These are phyloP conservation scores for Boletus huronensis DNA, from an alignment of 768 basidiomycete species.

Conservation along the genomic window DNA sequence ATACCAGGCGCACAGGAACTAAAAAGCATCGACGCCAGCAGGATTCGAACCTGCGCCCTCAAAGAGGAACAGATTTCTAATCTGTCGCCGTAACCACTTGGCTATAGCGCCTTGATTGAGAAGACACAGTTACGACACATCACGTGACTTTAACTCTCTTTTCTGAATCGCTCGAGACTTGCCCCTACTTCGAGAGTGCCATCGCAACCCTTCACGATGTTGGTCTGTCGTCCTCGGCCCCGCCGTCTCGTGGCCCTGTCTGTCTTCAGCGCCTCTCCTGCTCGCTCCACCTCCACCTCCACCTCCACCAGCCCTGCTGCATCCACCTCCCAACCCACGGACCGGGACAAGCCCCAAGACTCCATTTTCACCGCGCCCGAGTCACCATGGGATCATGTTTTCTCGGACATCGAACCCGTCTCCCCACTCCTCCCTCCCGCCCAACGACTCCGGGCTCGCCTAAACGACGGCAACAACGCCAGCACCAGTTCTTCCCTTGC, in stretches of 20 bases:
- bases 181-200: slow-evolving; percentile 36
- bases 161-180: too few relatives aligned
- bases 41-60: slow-evolving; percentile 46
- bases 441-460: slow-evolving; percentile 13
- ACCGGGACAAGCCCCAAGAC: slow-evolving; percentile 10
- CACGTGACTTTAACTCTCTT: too few relatives aligned
- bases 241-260: background rate
- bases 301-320: background rate
- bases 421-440: slow-evolving; percentile 24
- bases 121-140: accelerated
- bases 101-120: slow-evolving; percentile 54
- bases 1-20: too few relatives aligned
- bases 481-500: background rate
- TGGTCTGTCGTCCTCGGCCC: slow-evolving; percentile 14
- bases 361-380: slow-evolving; percentile 35
- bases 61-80: slow-evolving; percentile 43
- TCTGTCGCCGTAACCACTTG: slow-evolving; percentile 77
- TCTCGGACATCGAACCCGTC: slow-evolving; percentile 41
- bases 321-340: slow-evolving; percentile 1
- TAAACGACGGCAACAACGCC: background rate
- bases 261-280: background rate
- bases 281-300: background rate
- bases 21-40: slow-evolving; percentile 35
- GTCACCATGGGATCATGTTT: slow-evolving; percentile 54
- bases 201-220: slow-evolving; percentile 9